These are phyloP conservation scores for Ophiocordyceps sinensis DNA, from an alignment of 2,329 filamentous ascomycete species.

Conservation along the genomic window DNA sequence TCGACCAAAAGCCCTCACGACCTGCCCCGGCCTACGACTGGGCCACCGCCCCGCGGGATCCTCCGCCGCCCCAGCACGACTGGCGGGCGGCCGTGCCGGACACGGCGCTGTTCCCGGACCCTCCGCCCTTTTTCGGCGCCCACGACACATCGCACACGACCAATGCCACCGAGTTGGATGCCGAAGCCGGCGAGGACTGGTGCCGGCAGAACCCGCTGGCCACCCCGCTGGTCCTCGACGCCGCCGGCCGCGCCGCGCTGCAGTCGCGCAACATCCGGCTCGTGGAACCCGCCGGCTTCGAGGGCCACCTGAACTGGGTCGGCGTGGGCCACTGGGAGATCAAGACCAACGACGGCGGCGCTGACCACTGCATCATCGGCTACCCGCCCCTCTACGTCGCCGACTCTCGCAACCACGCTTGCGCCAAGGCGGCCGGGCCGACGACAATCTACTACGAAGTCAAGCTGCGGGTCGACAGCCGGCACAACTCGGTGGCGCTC, in stretches of 20 bases:
- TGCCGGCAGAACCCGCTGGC: constrained; percentile 45
- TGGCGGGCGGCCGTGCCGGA: constrained; percentile 61
- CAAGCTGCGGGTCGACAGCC: constrained; percentile 31
- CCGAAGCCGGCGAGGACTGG: constrained; percentile 52
- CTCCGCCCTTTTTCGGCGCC: constrained; percentile 49
- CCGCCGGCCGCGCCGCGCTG: constrained; percentile 31
- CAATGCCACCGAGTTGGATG: constrained; percentile 52
- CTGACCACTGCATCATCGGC: constrained; percentile 50
- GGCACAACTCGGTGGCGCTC: constrained; percentile 41
- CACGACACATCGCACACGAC: constrained; percentile 51
- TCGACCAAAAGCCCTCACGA: no score
- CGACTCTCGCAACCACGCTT: constrained; percentile 40
- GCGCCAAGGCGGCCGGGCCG: constrained; percentile 27
- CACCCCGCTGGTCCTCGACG: constrained; percentile 33
- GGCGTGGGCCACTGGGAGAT: constrained; percentile 38
- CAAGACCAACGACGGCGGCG: constrained; percentile 24
- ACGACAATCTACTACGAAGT: constrained; percentile 62
- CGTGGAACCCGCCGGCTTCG: constrained; percentile 33
- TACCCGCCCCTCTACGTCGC: constrained; percentile 56
- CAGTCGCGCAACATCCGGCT: constrained; percentile 37
- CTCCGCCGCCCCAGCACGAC: constrained; percentile 37
- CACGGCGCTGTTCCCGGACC: constrained; percentile 57
- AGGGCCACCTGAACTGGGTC: constrained; percentile 29
- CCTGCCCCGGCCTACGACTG: background rate
- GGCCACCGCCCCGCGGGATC: constrained; percentile 20